Conservation (phyloP, 2,329 filamentous ascomycete species). For the Cercospora citrullina region DNA sequence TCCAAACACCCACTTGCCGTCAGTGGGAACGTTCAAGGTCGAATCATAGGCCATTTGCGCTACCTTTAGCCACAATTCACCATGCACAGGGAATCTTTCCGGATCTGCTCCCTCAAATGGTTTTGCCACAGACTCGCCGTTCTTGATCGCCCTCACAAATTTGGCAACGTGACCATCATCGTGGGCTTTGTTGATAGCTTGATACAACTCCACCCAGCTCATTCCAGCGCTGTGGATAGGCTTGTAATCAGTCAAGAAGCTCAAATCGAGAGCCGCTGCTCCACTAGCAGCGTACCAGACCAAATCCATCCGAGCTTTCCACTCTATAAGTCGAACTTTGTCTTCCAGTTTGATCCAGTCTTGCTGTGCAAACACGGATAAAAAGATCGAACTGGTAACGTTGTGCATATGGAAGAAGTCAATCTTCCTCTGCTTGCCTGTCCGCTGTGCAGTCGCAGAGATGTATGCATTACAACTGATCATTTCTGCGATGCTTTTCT, state of each 20-base stretch:
- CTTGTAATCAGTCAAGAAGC: neutral
- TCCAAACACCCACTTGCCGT: neutral
- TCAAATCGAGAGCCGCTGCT: neutral
- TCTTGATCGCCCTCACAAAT: neutral
- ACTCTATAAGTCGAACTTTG: neutral
- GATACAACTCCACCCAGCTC: neutral
- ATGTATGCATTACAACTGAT: neutral
- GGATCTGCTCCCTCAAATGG: neutral
- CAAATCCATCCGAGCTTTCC: neutral
- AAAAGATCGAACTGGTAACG: neutral
- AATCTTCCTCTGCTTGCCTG: neutral
- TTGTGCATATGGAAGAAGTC: neutral
- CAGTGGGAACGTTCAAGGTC: neutral
- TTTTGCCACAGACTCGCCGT: neutral
- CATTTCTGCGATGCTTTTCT: neutral
- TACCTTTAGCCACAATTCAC: neutral
- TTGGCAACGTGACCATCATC: neutral
- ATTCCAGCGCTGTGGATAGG: neutral
- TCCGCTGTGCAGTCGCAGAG: neutral
- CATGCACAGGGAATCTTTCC: neutral
- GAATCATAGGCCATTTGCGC: neutral
- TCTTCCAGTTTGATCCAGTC: neutral
- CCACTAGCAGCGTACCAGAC: neutral
- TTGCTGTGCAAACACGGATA: neutral
- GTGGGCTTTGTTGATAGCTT: neutral